These are phyloP conservation scores for Clavariopsis aquatica DNA, from an alignment of 495 filamentous ascomycete genomes.

Conservation along the genomic window DNA sequence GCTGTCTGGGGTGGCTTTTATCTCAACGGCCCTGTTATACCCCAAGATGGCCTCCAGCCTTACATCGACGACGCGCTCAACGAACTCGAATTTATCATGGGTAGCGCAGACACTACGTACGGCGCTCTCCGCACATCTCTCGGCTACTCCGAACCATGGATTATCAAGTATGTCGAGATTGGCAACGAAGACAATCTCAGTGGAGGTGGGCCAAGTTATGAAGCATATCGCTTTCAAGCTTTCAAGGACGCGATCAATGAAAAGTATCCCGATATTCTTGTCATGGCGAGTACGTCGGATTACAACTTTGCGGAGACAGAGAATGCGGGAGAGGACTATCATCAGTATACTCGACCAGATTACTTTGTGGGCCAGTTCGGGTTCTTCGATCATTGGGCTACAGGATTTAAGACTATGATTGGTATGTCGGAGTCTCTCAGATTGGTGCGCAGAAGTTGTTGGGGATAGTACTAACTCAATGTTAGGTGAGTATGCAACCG, in stretches of 20 bases:
- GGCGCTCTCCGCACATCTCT: constrained; percentile 58
- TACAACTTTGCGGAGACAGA: constrained; percentile 29
- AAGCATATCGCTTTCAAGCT: constrained; percentile 56
- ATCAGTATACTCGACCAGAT: constrained; percentile 37
- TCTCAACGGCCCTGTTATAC: constrained; percentile 40
- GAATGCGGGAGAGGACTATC: constrained; percentile 41
- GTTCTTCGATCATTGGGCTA: constrained; percentile 29
- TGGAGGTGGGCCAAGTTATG: constrained; percentile 56
- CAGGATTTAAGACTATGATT: constrained; percentile 22
- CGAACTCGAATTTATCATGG: constrained; percentile 67
- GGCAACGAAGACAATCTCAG: constrained; percentile 64
- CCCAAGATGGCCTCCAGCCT: constrained; percentile 45
- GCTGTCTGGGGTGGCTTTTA: constrained; percentile 42
- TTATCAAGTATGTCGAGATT: constrained; percentile 62
- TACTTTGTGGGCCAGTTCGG: constrained; percentile 32
- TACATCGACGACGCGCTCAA: constrained; percentile 65
- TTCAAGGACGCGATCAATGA: constrained; percentile 60
- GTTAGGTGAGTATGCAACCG: constrained; percentile 56
- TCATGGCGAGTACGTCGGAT: constrained; percentile 52
- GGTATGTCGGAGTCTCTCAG: constrained; percentile 16
- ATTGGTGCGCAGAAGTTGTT: too few relatives aligned
- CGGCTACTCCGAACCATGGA: constrained; percentile 61
- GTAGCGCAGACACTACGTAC: constrained; percentile 56
- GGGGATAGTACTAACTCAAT: constrained; percentile 25
- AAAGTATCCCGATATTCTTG: constrained; percentile 62